Percentiles rank a stretch among this genome's conserved stretches.
Evolutionary conservation across 163 green algal genomes (phyloP).

Genomic region (Scenedesmus sp.): DNA sequence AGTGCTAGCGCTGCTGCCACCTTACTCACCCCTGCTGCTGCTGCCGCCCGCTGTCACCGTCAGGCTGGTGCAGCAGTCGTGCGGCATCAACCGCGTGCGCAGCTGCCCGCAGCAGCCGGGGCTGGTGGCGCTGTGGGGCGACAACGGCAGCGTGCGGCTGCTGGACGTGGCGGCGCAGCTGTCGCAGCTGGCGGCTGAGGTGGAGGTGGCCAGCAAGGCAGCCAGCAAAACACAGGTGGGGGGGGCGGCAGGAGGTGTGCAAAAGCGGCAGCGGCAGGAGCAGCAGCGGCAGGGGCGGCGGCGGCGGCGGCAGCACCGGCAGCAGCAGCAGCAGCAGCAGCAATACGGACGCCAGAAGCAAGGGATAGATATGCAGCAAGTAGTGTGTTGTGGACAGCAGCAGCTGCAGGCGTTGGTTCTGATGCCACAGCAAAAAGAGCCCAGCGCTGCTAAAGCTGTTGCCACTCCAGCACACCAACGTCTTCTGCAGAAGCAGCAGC

Average conservation of each 20-base stretch:
- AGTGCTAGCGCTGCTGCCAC: neutral
- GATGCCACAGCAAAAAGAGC: no score
- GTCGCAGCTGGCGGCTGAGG: conserved; percentile 71
- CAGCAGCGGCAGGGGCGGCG: neutral
- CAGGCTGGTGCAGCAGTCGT: conserved; percentile 76
- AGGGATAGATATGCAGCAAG: neutral
- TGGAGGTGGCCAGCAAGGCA: conserved; percentile 47
- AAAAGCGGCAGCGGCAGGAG: neutral
- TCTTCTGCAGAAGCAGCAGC: no score
- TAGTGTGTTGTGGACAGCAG: neutral
- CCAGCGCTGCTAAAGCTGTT: no score
- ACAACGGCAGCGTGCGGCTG: conserved; percentile 83
- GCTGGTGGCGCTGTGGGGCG: conserved; percentile 91
- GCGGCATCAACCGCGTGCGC: conserved; percentile 94
- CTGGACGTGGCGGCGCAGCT: conserved; percentile 80
- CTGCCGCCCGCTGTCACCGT: no score
- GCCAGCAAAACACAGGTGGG: conserved; percentile 34
- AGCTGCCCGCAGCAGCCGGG: conserved; percentile 87
- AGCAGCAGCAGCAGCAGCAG: conserved; percentile 60
- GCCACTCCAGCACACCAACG: no score
- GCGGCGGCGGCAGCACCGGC: neutral
- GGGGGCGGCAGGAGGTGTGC: neutral
- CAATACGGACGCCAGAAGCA: neutral
- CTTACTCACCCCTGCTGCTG: neutral
- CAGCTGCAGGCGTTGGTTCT: no score